These are phyloP conservation scores for Schrenkiella parvula DNA, from an alignment of 345 rosid genomes.

Conservation along the genomic window DNA sequence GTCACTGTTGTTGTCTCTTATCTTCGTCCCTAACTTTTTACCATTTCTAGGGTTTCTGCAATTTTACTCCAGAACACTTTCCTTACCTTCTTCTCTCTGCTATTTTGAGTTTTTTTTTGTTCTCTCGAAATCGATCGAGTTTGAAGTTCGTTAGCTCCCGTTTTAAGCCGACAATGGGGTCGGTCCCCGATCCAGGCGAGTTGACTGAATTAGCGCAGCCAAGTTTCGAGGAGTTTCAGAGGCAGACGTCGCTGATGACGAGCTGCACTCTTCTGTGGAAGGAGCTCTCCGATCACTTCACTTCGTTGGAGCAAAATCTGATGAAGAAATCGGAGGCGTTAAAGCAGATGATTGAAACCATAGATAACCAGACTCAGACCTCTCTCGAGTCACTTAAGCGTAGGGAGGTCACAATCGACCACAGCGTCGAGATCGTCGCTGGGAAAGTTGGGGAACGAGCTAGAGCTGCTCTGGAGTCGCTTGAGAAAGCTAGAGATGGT, in stretches of 20 bases:
- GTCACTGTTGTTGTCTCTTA: conserved; percentile 36
- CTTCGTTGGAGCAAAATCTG: conserved; percentile 70
- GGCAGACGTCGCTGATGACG: conserved; percentile 91
- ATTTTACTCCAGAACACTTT: conserved; percentile 19
- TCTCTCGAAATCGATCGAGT: not conserved
- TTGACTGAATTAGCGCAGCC: conserved; percentile 70
- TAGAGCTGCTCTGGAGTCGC: conserved; percentile 45
- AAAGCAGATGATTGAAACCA: conserved; percentile 59
- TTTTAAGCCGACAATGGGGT: conserved; percentile 59
- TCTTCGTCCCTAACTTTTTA: conserved; percentile 17
- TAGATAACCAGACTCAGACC: conserved; percentile 69
- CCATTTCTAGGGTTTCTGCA: conserved; percentile 40
- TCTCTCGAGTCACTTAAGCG: conserved; percentile 68
- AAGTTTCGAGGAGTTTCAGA: conserved; percentile 93
- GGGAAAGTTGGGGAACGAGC: conserved; percentile 51
- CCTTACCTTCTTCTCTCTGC: not conserved
- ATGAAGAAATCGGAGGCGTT: conserved; percentile 81
- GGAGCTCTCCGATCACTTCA: conserved; percentile 97
- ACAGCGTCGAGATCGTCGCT: conserved; percentile 72
- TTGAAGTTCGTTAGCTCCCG: conserved; percentile 4
- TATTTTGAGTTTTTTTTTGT: not conserved
- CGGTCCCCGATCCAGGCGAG: conserved; percentile 96
- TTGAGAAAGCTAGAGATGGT: conserved; percentile 33
- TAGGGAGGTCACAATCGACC: conserved; percentile 86
- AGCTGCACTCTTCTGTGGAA: conserved; percentile 98